Evolutionary conservation across 2,329 filamentous ascomycete genomes (phyloP).

Genomic region (Gaeumannomyces tritici): DNA sequence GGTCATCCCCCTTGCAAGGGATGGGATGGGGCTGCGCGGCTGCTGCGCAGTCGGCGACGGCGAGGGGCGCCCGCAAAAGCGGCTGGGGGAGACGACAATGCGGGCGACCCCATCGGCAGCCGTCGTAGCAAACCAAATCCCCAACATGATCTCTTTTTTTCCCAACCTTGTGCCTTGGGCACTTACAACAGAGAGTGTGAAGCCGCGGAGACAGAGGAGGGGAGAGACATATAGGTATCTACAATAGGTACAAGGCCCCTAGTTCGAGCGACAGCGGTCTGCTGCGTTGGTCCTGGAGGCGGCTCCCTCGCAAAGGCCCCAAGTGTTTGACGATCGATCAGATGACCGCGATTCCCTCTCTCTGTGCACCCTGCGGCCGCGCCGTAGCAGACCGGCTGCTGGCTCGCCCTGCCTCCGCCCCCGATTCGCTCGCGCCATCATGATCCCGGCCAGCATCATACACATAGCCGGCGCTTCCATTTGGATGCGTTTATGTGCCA

Average conservation of each 20-base stretch:
- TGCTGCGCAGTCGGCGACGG: background rate
- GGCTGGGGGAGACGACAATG: background rate
- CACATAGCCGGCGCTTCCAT: background rate
- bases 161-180: too few species aligned
- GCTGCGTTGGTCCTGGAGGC: too few species aligned
- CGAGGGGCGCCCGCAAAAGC: background rate
- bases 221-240: too few species aligned
- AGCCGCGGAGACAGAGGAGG: too few species aligned
- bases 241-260: too few species aligned
- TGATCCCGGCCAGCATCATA: background rate
- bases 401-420: background rate
- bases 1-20: background rate
- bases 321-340: background rate
- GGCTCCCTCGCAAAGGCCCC: too few species aligned
- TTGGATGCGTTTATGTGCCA: background rate
- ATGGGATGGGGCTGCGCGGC: background rate
- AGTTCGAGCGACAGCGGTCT: too few species aligned
- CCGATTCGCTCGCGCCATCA: background rate
- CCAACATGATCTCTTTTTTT: too few species aligned
- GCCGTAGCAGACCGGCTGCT: background rate
- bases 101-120: background rate
- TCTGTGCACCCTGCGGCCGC: background rate
- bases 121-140: too few species aligned
- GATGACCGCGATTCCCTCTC: background rate
- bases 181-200: too few species aligned